phyloP scores from a whole-genome alignment of 1,139 yeast genomes.

The Wickerhamomyces sp. region DNA sequence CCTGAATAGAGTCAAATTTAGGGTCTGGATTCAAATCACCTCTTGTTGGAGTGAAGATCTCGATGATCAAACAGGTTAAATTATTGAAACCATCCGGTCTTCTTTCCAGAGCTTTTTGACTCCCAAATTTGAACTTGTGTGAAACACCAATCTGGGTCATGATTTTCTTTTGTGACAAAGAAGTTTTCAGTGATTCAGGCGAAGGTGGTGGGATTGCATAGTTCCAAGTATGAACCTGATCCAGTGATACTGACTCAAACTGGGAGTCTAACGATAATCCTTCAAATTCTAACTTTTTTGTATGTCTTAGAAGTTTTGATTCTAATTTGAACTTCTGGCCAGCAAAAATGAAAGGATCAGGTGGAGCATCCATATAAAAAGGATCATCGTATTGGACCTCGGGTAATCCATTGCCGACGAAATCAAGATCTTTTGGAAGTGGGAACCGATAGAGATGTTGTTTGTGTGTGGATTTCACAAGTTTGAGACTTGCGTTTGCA shows the following conservation, averaged over 20 bases:
- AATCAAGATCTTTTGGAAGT: constrained; percentile 27
- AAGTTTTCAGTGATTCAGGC: constrained; percentile 25
- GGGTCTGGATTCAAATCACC: constrained; percentile 62
- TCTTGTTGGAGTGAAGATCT: constrained; percentile 58
- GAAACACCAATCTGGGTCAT: constrained; percentile 47
- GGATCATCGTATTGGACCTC: constrained; percentile 59
- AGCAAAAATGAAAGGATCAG: constrained; percentile 59
- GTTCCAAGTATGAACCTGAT: constrained; percentile 27
- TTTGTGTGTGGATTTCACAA: not conserved
- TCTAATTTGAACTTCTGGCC: constrained; percentile 48
- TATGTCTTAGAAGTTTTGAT: constrained; percentile 20
- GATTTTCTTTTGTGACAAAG: constrained; percentile 4
- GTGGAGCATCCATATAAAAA: constrained; percentile 49
- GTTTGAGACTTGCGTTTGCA: not conserved
- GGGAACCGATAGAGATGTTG: constrained; percentile 17
- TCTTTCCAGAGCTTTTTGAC: constrained; percentile 27
- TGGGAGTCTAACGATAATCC: constrained; percentile 12
- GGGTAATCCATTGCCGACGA: constrained; percentile 43
- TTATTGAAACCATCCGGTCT: constrained; percentile 42
- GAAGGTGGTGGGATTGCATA: constrained; percentile 38
- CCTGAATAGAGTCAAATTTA: constrained; percentile 44
- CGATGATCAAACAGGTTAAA: constrained; percentile 56
- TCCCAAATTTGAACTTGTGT: constrained; percentile 28
- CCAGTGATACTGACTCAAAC: not conserved
- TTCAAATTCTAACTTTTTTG: constrained; percentile 22